phyloP scores from a whole-genome alignment of 768 basidiomycete genomes.

The Tricholoma bakamatsutake region DNA sequence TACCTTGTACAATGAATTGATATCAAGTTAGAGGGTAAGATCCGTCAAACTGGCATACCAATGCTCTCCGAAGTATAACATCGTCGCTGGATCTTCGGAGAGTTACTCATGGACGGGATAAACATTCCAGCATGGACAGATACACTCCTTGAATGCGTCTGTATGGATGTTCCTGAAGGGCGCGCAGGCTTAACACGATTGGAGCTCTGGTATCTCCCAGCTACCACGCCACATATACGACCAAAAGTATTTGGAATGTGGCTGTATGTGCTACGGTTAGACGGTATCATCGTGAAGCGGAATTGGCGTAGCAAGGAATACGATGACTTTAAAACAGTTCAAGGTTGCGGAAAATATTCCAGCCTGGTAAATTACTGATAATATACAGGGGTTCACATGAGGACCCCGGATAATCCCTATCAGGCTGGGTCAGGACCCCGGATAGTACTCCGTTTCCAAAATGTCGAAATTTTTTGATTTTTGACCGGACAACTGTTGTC shows the following conservation, averaged over 20 bases:
- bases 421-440: no score
- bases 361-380: no score
- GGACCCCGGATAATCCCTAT: no score
- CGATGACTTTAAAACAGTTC: background rate
- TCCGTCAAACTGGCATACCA: conserved; percentile 17
- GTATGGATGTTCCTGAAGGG: background rate
- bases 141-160: conserved; percentile 1
- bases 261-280: conserved; percentile 29
- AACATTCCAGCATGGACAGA: conserved; percentile 1
- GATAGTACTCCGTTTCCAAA: no score
- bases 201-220: background rate
- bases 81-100: conserved; percentile 7
- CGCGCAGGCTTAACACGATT: conserved; percentile 6
- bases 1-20: conserved; percentile 6
- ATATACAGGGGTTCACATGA: no score
- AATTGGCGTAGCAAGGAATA: background rate
- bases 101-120: background rate
- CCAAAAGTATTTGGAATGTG: conserved; percentile 19
- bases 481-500: no score
- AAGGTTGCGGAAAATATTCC: no score
- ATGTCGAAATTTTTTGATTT: no score
- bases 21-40: background rate
- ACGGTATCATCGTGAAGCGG: conserved; percentile 25
- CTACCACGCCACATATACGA: conserved; percentile 9
- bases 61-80: conserved; percentile 24